These are phyloP conservation scores for Claviceps maximensis DNA, from an alignment of 2,329 filamentous ascomycete species.

Conservation along the genomic window DNA sequence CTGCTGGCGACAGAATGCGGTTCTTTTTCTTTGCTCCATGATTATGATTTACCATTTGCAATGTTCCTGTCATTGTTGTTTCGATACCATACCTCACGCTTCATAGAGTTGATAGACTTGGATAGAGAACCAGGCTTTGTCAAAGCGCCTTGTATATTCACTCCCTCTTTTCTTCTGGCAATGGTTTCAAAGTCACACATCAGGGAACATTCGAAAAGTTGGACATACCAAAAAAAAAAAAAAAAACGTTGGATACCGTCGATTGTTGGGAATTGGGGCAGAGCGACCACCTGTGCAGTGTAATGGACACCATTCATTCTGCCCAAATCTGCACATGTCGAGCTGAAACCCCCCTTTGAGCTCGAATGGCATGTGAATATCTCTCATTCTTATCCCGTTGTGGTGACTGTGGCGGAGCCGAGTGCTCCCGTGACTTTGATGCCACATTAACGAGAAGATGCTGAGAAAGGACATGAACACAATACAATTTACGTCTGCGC, in stretches of 20 bases:
- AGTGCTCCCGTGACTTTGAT: too few species aligned
- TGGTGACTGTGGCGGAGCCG: too few species aligned
- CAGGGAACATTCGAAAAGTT: not conserved
- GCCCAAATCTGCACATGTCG: not conserved
- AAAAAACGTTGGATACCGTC: too few species aligned
- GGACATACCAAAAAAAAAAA: too few species aligned
- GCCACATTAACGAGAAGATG: too few species aligned
- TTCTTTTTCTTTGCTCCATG: not conserved
- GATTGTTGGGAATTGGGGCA: not conserved
- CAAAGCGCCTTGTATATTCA: not conserved
- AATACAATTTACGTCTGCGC: too few species aligned
- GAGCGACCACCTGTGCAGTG: too few species aligned
- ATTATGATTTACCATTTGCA: not conserved
- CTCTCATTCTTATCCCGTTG: too few species aligned
- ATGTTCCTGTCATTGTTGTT: not conserved
- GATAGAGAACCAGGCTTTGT: not conserved
- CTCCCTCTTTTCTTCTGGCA: not conserved
- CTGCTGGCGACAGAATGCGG: not conserved
- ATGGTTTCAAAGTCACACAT: not conserved
- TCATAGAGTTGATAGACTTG: not conserved
- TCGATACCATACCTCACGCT: not conserved
- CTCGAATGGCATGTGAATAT: not conserved
- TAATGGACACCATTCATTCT: not conserved
- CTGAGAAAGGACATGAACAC: too few species aligned
- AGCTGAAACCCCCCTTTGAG: not conserved